Base-by-base conservation (phyloP, 129 eudicot genomes). In the Arctium lappa region DNA sequence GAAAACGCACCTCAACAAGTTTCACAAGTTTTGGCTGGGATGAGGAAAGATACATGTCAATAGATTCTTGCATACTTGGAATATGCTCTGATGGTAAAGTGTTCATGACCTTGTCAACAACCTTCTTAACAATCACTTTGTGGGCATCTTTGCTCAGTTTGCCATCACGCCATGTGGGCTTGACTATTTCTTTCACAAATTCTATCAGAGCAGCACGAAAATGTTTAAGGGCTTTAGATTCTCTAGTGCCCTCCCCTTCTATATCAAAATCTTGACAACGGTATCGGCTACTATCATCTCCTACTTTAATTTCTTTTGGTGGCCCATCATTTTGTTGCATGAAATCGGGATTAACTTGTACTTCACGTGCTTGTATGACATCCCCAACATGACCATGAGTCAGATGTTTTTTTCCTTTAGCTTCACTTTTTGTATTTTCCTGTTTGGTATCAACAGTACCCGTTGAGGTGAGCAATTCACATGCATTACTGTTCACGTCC, bases 151-250 rank as follows among this genome's bases (percentile, higher is more conserved):
- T 96, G 80, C 94, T 93, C 87, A 93, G 22, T 38, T 78, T 88
- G 60, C 99, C 99, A 72, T 87, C 91, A 65, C 87, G 92, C 99
- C 98, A 96, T 48, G 90, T 81, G 62, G 98, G 99, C 62, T 77
- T 93, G 39, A 96, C 85, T 85, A 93, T 69, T 53, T 96, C 98
- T 84, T 96, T 96, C 30, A 96, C 92, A 83, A 81, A 89, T 18
- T 96, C 99, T 50, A 96, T 89, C 75, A 96, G 92, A 73, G 91
- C 91, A 80, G 88, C 90, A 56, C 97, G 97, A 72, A 96, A 93
- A 83, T 78, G 75, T 65, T 88, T 96, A 69, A 90, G 70, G 37
- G 92, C 89, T 85, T 82, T 93, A 2, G 89, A 82, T 66, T 93
- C 97, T 68, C 77, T 86, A 82, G 36, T 65, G 11, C n/a, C 88